These are phyloP conservation scores for Chenopodium berlandieri DNA, from an alignment of 148 eudicot genomes.

Conservation along the genomic window DNA sequence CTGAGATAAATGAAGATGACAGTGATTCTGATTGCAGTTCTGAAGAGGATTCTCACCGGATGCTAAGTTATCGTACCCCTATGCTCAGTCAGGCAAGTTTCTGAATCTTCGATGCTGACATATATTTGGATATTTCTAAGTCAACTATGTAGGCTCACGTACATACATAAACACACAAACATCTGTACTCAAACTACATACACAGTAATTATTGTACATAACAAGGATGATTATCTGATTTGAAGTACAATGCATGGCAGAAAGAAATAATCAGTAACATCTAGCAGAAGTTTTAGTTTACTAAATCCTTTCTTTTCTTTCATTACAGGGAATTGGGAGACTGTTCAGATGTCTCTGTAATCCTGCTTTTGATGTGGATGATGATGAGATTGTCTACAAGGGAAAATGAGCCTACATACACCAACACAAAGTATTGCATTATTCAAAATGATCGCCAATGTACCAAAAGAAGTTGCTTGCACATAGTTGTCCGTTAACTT, in stretches of 20 bases:
- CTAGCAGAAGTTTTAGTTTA: background rate
- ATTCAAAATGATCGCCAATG: background rate
- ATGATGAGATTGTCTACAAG: constrained; percentile 83
- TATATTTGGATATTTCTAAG: background rate
- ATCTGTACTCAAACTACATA: background rate
- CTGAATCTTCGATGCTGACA: background rate
- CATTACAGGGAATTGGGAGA: constrained; percentile 75
- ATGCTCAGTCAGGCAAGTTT: constrained; percentile 66
- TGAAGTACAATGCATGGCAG: background rate
- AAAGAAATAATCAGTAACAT: background rate
- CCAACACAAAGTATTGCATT: background rate
- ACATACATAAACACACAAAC: background rate
- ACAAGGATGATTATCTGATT: background rate
- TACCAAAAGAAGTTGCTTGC: background rate
- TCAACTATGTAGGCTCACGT: background rate
- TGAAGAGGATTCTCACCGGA: constrained; percentile 70
- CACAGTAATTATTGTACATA: background rate
- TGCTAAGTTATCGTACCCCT: constrained; percentile 74
- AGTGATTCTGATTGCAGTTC: constrained; percentile 71
- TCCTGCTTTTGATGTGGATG: constrained; percentile 86
- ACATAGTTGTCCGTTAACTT: background rate
- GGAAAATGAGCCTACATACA: constrained; percentile 46
- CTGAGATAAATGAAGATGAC: constrained; percentile 51
- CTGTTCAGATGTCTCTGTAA: constrained; percentile 89
- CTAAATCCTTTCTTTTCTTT: background rate